Evolutionary conservation across 495 filamentous ascomycete genomes (phyloP).

Genomic region (Tuber umbilicatum): DNA sequence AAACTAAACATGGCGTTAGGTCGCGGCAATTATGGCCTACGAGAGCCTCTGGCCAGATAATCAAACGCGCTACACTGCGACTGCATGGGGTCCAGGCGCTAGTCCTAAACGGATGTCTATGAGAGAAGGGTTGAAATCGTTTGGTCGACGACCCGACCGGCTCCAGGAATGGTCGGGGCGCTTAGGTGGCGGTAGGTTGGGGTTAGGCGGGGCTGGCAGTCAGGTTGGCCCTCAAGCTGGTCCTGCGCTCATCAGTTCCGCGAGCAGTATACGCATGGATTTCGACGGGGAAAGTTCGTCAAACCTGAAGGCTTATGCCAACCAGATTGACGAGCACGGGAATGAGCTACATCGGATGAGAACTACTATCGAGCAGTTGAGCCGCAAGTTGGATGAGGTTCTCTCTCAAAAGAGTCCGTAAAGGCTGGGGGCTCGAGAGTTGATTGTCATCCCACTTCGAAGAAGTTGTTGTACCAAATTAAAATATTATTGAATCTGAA

Average conservation of each 20-base stretch:
- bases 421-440: slow-evolving; percentile 9
- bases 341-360: slow-evolving; percentile 37
- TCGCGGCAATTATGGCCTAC: slow-evolving; percentile 55
- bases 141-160: slow-evolving; percentile 37
- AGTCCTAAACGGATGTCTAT: slow-evolving; percentile 32
- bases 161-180: slow-evolving; percentile 37
- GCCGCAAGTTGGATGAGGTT: slow-evolving; percentile 43
- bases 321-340: slow-evolving; percentile 24
- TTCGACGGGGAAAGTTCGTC: slow-evolving; percentile 32
- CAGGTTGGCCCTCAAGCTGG: slow-evolving; percentile 33
- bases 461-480: slow-evolving; percentile 11
- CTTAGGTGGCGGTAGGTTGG: slow-evolving; percentile 35
- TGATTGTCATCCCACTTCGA: neutral
- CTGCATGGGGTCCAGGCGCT: slow-evolving; percentile 33
- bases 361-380: slow-evolving; percentile 42
- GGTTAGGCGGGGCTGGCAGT: slow-evolving; percentile 38
- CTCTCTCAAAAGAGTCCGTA: slow-evolving; percentile 25
- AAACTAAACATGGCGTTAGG: slow-evolving; percentile 16
- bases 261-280: slow-evolving; percentile 37
- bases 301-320: slow-evolving; percentile 18
- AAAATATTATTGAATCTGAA: slow-evolving; percentile 30
- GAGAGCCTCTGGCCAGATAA: slow-evolving; percentile 44
- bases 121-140: slow-evolving; percentile 35
- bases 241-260: slow-evolving; percentile 34
- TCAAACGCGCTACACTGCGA: slow-evolving; percentile 31